These are phyloP conservation scores for Dryas octopetala DNA, from an alignment of 306 rosid species.

Conservation along the genomic window DNA sequence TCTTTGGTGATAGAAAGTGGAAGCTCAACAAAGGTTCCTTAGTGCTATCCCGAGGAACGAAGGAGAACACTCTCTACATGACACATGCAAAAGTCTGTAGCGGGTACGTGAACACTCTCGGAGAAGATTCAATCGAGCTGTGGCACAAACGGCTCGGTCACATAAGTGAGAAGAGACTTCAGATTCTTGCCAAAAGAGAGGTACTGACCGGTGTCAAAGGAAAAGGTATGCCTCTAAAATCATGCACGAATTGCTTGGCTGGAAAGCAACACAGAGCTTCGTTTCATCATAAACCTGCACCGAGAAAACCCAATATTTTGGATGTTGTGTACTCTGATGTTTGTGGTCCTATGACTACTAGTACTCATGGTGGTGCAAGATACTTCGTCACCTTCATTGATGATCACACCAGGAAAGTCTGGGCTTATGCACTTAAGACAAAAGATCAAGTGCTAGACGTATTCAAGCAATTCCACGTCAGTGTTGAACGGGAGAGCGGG, in stretches of 20 bases:
- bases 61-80: background rate
- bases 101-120: background rate
- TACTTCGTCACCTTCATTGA: slow-evolving; percentile 2
- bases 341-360: background rate
- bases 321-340: background rate
- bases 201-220: background rate
- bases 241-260: background rate
- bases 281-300: background rate
- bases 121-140: background rate
- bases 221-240: background rate
- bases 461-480: slow-evolving; percentile 6
- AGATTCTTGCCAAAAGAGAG: background rate
- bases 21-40: background rate
- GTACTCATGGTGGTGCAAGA: background rate
- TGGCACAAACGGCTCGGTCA: slow-evolving; percentile 9
- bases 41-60: background rate
- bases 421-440: background rate
- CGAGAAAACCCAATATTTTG: background rate
- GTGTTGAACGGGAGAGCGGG: background rate
- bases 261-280: slow-evolving; percentile 1
- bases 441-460: background rate
- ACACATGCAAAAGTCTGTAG: background rate
- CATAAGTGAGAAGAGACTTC: slow-evolving; percentile 8
- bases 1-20: slow-evolving; percentile 9
- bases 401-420: slow-evolving; percentile 8